Conservation (phyloP, 306 rosid species). For the Potentilla sterilis region DNA sequence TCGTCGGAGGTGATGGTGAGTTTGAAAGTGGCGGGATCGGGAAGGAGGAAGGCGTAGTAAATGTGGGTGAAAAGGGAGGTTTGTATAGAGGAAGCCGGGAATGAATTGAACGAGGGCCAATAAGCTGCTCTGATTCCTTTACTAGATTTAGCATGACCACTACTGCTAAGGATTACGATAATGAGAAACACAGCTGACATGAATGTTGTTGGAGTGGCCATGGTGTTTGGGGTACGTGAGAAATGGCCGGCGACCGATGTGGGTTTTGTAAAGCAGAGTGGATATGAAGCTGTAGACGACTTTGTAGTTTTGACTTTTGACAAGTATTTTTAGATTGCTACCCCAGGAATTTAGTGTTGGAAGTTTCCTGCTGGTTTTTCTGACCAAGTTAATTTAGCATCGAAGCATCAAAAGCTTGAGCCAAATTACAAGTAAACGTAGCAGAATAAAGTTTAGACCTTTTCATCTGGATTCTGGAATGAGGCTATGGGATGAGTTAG, state of each 20-base stretch:
- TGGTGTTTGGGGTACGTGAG: background rate
- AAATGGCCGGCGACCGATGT: background rate
- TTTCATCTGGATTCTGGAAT: too few relatives aligned
- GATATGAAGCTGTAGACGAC: background rate
- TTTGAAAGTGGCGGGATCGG: conserved; percentile 36
- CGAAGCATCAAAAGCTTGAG: background rate
- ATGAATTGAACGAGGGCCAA: conserved; percentile 48
- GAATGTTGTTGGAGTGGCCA: conserved; percentile 3
- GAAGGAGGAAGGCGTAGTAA: conserved; percentile 60
- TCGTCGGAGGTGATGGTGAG: conserved; percentile 37
- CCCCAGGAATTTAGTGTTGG: background rate
- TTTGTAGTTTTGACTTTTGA: background rate
- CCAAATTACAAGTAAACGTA: conserved; percentile 19
- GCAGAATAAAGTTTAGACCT: background rate
- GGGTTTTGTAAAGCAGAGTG: background rate
- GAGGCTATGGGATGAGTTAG: too few relatives aligned
- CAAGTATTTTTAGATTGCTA: background rate
- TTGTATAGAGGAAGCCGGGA: conserved; percentile 46
- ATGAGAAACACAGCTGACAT: background rate
- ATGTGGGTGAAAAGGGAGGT: conserved; percentile 72
- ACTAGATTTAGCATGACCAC: background rate
- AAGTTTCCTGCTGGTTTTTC: background rate
- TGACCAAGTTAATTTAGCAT: background rate
- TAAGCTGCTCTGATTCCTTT: conserved; percentile 61
- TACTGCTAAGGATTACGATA: background rate